Base-by-base conservation (phyloP, 495 filamentous ascomycete species). In the Talaromyces stipitatus region DNA sequence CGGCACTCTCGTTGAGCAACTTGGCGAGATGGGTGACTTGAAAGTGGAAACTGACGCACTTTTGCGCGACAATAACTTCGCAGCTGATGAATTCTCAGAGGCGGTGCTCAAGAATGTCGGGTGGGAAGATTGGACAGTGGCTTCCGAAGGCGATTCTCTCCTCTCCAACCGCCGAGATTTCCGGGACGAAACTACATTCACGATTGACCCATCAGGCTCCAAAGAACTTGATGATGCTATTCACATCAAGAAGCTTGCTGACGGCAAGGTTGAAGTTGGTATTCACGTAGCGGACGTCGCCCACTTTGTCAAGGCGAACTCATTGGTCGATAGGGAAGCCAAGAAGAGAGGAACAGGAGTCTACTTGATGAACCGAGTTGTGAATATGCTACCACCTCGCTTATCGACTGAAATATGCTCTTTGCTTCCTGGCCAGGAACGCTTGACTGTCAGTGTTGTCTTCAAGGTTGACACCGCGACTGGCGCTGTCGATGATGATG, bases 301-400 rank as follows among this genome's bases (percentile, higher is more conserved):
- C 45, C 91, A 97, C 70, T 98, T 98, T 59, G 89, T 98, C 67
- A 97, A 97, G 76, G 78, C 84, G 32, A 96, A 95, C 77, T 96
- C 94, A 20, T 81, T 98, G 50, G 92, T 97, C 29, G 94, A 98
- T 66, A 87, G 94, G 43, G 94, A 98, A 74, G 94, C 94, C 1
- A 96, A 95, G 82, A 98, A 98, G 78, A 87, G 94, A 28, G 95
- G 92, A 56, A 97, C 94, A 52, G 92, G 89, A 32, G 94, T 98
- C 14, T 91, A 97, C 62, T 76, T 98, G 52, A 86, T 95, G 70
- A 92, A 96, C 72, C 83, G 91, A 23, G 83, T 88, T 54, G 96
- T 96, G 66, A 90, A 92, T 61, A 82, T 98, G 82, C 82, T 98
- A 46, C 94, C 94, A 14, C 78, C 87, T 0, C 89, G 85, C 67